Evolutionary conservation across 2,329 filamentous ascomycete species (phyloP), one percentile per base, ranked within the genome.

Genomic region (Alternaria conjuncta): DNA sequence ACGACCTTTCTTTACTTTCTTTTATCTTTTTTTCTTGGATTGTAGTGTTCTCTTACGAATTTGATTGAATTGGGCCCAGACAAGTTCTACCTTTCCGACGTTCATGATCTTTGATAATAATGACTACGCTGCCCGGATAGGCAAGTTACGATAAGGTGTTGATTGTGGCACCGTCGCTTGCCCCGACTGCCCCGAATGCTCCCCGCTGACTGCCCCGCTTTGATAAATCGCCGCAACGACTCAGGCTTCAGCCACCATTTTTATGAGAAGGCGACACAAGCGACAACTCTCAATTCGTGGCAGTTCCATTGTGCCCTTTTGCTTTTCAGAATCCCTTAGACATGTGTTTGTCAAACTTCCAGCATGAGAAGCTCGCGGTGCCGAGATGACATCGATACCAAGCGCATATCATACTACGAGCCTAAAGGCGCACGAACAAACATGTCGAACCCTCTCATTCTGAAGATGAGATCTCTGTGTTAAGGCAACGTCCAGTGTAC

Each of bases 21-120:
- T 57, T 49, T 20, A 25, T 21, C 12, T 9, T 23, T 12, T 23
- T 5, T 25, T 53, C 32, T 41, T 41, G 36, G 49, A 28, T 53
- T 23, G 36, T 18, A 41, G 9, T 25, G 49, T 36, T 53, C 9
- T 41, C 43, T 56, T 60, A 26, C 12, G 57, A 55, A 55, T 55
- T 26, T 45, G 36, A 60, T 26, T 18, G 7, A 3, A 41, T 41
- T 55, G 41, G 26, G 41, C 20, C 50, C n/a, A 36, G n/a, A n/a
- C n/a, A n/a, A n/a, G n/a, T n/a, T n/a, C n/a, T n/a, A n/a, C n/a
- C n/a, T n/a, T n/a, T n/a, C n/a, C n/a, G n/a, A n/a, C n/a, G n/a
- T n/a, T n/a, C n/a, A n/a, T n/a, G n/a, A n/a, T n/a, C n/a, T n/a
- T n/a, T n/a, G n/a, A n/a, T n/a, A n/a, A n/a, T n/a, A n/a, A n/a